Evolutionary conservation across 208 protist genomes (phyloP), one percentile per base, ranked within the genome.

Genomic region (Crithidia brevicula): DNA sequence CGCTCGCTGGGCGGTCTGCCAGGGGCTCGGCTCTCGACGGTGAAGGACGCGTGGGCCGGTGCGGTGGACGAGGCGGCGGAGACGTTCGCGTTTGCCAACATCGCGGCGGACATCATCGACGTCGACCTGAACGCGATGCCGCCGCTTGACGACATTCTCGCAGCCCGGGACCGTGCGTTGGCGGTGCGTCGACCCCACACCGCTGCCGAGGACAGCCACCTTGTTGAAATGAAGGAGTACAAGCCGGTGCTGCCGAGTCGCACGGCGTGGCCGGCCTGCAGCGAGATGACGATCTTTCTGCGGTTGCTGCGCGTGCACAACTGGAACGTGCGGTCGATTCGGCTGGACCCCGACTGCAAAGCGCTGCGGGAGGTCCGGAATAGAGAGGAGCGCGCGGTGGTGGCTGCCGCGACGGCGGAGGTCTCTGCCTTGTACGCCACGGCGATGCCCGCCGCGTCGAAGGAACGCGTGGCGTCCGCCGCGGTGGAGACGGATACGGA

Each of bases 271-370:
- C 70, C 78, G 8, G 34, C 30, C 18, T 79, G 53, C 25, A 81
- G 81, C 23, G 84, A 90, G 23, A 95, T 95, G 89, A 93, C 89
- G 8, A 18, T 68, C 1, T 95, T 95, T 70, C 49, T 95, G 72
- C 84, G 89, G 7, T 65, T 81, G 27, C 63, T 95, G 45, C 83
- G 86, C 6, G 83, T 95, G 36, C 86, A 95, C 47, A 95, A 95
- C 71, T 95, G 90, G 87, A 67, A 59, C 28, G 69, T 92, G 53
- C 74, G 76, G 25, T 42, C 61, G 22, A 56, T 82, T 18, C 54
- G 61, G 13, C 68, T 87, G 15, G 40, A 65, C 18, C 33, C 52
- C 2, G 56, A 79, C 61, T 77, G 70, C 49, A 85, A 82, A 46
- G 74, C 67, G 4, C 47, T 79, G 40, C 61, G 61, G 28, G 74